Evolutionary conservation across 1,139 yeast species (phyloP), one percentile per base, ranked within the genome.

Genomic region (Yamadazyma dushanensis): DNA sequence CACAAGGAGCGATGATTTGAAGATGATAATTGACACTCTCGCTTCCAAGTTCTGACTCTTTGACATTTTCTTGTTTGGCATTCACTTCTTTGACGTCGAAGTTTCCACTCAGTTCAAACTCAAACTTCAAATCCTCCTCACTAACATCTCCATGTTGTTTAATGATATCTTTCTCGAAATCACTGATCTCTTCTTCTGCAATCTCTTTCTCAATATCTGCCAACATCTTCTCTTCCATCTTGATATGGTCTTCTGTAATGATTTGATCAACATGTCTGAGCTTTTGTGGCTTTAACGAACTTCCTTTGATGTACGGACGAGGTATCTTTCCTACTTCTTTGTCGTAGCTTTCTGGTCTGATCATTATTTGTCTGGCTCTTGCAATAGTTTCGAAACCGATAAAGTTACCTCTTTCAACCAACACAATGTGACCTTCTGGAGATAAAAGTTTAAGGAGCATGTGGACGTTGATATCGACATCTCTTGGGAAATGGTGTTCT

Each of bases 321-420:
- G 95, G 94, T 16, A 79, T 69, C 52, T 84, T 83, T 1, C 83
- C 83, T 15, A 59, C 54, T 45, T 80, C 86, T 3, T 61, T 56
- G 6, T 63, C 69, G 46, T 66, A 70, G 5, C 78, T 74, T 50
- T 87, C 95, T 0, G 97, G 96, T 45, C 97, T 75, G 16, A 92
- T 66, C 78, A 89, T 78, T 8, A 87, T 59, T 57, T 92, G 96
- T 51, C 98, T 73, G 1, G 97, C 97, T 38, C 96, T 72, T 0
- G 96, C 95, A 41, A 89, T 74, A 5, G 81, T 73, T 59, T 92
- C 97, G 54, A 88, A 88, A 0, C 97, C 97, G 24, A 81, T 59
- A 0, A 97, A 87, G 39, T 85, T 87, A 2, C 98, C 98, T 46
- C 97, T 72, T 61, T 92, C 97, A 3, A 90, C 65, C 6, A 92